Evolutionary conservation across 2,329 filamentous ascomycete species (phyloP), one percentile per base, ranked within the genome.

Genomic region (Apiospora saccharicola): DNA sequence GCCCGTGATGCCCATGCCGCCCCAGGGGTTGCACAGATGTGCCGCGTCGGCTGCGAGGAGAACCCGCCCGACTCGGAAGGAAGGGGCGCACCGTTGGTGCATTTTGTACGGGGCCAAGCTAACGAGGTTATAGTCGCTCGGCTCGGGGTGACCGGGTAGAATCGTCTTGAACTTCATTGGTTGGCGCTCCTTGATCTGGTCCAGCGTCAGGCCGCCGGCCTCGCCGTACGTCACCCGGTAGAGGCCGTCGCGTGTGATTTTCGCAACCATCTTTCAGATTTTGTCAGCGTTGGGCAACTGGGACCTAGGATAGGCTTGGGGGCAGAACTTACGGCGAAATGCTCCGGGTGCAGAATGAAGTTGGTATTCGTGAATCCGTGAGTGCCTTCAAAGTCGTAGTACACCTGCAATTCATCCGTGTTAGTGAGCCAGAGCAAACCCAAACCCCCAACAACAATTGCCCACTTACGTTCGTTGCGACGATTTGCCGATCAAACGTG

Each of bases 201-300:
- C 88, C 47, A 78, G 81, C 0, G 85, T 86, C 16, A 92, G 83
- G 1, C 85, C 86, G 0, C 85, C 82, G 0, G 81, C 81, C 75
- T 92, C 90, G 70, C 89, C 90, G 75, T 92, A 92, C 0, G 90
- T 90, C 47, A 92, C 87, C 19, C 90, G 87, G 82, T 90, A 92
- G 13, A 92, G 80, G 0, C 89, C 89, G 71, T 91, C 89, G 2
- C 81, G 81, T 0, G 86, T 89, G 74, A 92, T 88, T 57, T 84
- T 86, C 2, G 90, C 90, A 1, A 88, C 89, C 89, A 92, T 90
- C 82, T 89, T 83, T 46, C 10, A 26, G n/a, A 16, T 19, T 37
- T 57, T 61, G 53, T 61, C 16, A 61, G 30, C 30, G 10, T 37
- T 19, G 3, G 8, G 16, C 30, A 61, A 19, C 13, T n/a, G 4